A percentile compares a stretch with the other conserved stretches of the same genome.
phyloP scores from a whole-genome alignment of 2,329 filamentous ascomycete species.

The Neofusicoccum umdonicola region DNA sequence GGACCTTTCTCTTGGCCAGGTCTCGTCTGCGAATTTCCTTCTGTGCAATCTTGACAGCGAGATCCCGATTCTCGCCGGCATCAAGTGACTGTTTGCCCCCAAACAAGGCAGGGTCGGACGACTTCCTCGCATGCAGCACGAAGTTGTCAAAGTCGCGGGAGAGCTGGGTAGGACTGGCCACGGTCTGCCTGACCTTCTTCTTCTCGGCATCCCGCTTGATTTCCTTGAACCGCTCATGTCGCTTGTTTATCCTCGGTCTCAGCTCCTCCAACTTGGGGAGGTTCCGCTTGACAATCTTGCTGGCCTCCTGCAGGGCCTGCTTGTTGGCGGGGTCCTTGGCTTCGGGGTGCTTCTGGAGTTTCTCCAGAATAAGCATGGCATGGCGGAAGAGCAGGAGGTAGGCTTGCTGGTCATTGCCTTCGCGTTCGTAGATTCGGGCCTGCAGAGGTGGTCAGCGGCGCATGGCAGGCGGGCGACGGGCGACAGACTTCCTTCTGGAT shows the following conservation, averaged over 20 bases:
- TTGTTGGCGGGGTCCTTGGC: constrained; percentile 62
- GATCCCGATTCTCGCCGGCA: constrained; percentile 30
- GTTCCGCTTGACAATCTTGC: constrained; percentile 62
- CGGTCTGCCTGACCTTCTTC: constrained; percentile 23
- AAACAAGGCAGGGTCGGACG: constrained; percentile 25
- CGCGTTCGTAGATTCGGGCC: constrained; percentile 80
- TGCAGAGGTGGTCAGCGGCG: constrained; percentile 39
- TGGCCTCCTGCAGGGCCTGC: constrained; percentile 54
- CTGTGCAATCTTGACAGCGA: constrained; percentile 36
- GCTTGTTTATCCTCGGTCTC: constrained; percentile 72
- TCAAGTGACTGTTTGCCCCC: constrained; percentile 30
- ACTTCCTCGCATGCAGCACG: constrained; percentile 10
- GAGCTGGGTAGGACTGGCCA: constrained; percentile 27
- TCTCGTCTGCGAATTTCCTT: constrained; percentile 35
- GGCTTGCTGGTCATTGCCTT: constrained; percentile 82
- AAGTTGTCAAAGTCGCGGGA: constrained; percentile 23
- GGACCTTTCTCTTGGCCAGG: constrained; percentile 31
- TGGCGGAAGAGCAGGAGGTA: constrained; percentile 91
- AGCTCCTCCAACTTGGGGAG: constrained; percentile 71
- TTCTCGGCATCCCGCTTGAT: constrained; percentile 40
- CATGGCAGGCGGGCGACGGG: neutral
- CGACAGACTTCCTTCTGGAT: constrained; percentile 74
- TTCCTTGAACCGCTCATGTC: constrained; percentile 66
- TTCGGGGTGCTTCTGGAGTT: constrained; percentile 74
- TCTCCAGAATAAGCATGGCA: constrained; percentile 75